Evolutionary conservation across 2,329 filamentous ascomycete species (phyloP), one percentile per base, ranked within the genome.

Genomic region (Aspergillus sp.): DNA sequence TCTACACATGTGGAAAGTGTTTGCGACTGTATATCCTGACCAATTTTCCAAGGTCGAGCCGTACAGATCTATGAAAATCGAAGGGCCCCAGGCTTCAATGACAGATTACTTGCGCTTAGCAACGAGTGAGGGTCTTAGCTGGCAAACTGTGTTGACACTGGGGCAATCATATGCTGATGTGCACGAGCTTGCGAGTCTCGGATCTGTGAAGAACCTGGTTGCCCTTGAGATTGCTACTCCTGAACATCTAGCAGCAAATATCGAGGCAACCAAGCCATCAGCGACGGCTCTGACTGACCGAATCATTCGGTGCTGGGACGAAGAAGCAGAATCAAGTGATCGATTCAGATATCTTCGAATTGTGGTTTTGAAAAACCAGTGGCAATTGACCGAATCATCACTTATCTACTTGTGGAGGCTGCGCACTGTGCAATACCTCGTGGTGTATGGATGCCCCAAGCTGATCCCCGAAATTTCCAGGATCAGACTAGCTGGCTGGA

Each of bases 1-100:
- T 23, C 65, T 80, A 30, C 70, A 79, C 56, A 76, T 79, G 66
- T 82, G 80, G 80, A 80, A 77, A 46, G 68, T 80, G n/a, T 72
- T 80, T 55, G 73, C 74, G 17, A 72, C 67, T 4, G 69, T 64
- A 19, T 81, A 81, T 66, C 74, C 76, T 8, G 45, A 55, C 8
- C 64, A 79, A 41, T 80, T 81, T 45, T 64, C 62, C 7, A 34
- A 68, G 22, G 23, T 71, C 19, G 58, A 68, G 5, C 68, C 68
- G 15, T 68, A 73, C 28, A 77, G 76, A 51, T 65, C 63, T 5
- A 66, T 79, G 55, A 70, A 68, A n/a, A 71, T 77, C 23, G 64
- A 62, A 8, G 60, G 61, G 4, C 74, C 75, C 9, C 64, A 61
- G 52, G 66, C 76, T 65, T 65, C 73, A 1, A 60, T 79, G 55